phyloP scores from a whole-genome alignment of 108 stramenopile genomes.

The Nannochloropsis salina region DNA sequence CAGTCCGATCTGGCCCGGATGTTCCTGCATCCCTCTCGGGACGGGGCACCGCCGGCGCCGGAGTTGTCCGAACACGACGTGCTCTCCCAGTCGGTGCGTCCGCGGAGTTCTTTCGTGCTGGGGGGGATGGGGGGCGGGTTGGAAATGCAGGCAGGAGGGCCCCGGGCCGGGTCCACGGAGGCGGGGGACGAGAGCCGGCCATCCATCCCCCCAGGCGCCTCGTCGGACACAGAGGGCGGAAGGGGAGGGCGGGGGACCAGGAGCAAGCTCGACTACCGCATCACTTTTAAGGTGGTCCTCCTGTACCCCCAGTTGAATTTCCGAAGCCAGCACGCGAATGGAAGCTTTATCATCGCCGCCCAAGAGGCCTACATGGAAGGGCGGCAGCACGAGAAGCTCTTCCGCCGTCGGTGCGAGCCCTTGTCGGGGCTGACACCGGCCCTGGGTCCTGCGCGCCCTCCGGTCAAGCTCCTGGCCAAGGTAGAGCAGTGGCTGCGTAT shows the following conservation, averaged over 20 bases:
- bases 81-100: neutral
- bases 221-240: neutral
- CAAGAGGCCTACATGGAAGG: conserved; percentile 1
- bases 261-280: neutral
- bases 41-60: neutral
- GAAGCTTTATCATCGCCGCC: neutral
- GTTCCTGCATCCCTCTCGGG: neutral
- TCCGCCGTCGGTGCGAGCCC: neutral
- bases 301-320: neutral
- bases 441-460: neutral
- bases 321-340: neutral
- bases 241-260: neutral
- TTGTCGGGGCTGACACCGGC: neutral
- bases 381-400: neutral
- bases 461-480: neutral
- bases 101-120: neutral
- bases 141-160: neutral
- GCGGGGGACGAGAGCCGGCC: too few relatives aligned
- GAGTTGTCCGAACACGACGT: neutral
- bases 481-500: neutral
- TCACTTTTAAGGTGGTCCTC: neutral
- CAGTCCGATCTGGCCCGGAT: neutral
- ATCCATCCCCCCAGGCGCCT: too few relatives aligned
- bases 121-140: neutral
- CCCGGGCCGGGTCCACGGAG: too few relatives aligned